These are phyloP conservation scores for Calamus simplicifolius DNA, from an alignment of 176 grass and related monocot species.

Conservation along the genomic window DNA sequence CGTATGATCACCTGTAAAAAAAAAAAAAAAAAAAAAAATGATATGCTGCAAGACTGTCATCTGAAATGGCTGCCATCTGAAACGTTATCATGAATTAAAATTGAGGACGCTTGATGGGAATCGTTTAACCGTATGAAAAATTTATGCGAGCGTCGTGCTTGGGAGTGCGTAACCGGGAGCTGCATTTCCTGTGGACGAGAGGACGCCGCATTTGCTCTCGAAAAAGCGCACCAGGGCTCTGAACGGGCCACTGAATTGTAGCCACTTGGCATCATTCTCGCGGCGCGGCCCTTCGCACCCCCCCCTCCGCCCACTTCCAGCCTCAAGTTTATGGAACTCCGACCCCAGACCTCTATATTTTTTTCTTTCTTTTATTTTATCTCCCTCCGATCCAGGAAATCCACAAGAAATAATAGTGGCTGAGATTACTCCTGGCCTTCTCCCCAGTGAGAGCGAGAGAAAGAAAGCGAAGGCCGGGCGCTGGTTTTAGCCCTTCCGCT, in stretches of 20 bases:
- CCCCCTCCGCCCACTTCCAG: neutral
- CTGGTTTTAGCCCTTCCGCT: neutral
- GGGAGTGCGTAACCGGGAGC: too few species aligned
- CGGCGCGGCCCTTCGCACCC: too few species aligned
- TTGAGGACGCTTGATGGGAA: neutral
- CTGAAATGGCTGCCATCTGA: too few species aligned
- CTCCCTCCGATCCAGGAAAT: conserved; percentile 26
- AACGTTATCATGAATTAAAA: too few species aligned
- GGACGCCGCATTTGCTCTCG: too few species aligned
- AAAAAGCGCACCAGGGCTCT: neutral
- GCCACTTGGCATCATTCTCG: neutral
- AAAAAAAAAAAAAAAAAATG: too few species aligned
- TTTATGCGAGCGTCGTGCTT: neutral
- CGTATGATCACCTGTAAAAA: too few species aligned
- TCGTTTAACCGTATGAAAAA: neutral
- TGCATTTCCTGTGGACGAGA: neutral
- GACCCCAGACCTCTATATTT: too few species aligned
- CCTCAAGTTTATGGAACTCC: neutral
- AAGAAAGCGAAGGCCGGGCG: too few species aligned
- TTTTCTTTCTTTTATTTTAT: neutral
- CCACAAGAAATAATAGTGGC: conserved; percentile 97
- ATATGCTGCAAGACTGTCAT: too few species aligned
- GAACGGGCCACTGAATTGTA: neutral
- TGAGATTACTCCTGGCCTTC: conserved; percentile 44
- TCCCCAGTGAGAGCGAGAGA: too few species aligned